A percentile compares a stretch with the other conserved stretches of the same genome.
Evolutionary conservation across 345 rosid genomes (phyloP).

Genomic region (Eucalyptus tenuipes): DNA sequence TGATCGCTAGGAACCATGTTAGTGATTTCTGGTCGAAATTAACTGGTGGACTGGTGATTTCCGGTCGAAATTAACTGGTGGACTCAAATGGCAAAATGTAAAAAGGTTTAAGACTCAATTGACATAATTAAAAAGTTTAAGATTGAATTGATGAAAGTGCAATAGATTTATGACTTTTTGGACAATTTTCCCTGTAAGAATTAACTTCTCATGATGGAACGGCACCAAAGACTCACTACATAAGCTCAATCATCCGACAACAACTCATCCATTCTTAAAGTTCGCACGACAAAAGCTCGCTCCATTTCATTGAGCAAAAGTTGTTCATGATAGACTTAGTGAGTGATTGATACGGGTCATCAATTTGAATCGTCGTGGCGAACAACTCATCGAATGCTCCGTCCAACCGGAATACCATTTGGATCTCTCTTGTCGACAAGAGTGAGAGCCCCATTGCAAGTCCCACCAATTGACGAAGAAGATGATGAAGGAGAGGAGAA

Average conservation of each 20-base stretch:
- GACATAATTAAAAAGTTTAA: too few species aligned
- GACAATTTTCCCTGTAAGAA: background rate
- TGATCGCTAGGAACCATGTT: accelerated
- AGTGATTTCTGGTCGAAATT: too few species aligned
- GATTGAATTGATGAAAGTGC: too few species aligned
- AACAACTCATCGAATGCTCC: background rate
- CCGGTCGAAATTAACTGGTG: too few species aligned
- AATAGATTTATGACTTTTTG: too few species aligned
- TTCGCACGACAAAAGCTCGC: background rate
- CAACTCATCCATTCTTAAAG: background rate
- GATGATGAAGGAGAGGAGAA: background rate
- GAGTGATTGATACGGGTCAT: background rate
- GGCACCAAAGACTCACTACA: background rate
- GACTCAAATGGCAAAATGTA: too few species aligned
- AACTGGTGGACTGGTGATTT: too few species aligned
- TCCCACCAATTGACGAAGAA: background rate
- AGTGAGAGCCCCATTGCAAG: slow-evolving; percentile 32
- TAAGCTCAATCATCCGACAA: background rate
- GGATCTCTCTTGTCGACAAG: background rate
- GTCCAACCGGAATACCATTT: background rate
- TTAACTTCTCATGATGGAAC: background rate
- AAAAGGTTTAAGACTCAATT: too few species aligned
- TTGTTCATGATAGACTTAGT: background rate
- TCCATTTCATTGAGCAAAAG: background rate
- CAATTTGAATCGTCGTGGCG: background rate